Conservation (phyloP, 768 basidiomycete species). For the Terana coerulea region DNA sequence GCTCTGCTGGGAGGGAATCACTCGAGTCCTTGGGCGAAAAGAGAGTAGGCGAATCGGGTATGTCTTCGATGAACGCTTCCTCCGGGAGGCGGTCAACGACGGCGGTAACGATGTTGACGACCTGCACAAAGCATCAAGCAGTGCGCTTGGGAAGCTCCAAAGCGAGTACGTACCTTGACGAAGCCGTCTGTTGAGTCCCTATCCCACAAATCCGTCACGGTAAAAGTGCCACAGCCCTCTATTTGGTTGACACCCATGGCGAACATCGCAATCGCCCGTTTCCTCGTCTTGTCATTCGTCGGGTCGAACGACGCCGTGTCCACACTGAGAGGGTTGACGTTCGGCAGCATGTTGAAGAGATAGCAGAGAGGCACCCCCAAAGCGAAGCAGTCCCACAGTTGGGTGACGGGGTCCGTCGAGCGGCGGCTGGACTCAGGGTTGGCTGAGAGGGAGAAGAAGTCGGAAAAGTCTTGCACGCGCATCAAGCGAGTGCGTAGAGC, state of each 20-base stretch:
- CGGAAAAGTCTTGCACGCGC: slow-evolving; percentile 70
- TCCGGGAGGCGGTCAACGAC: slow-evolving; percentile 75
- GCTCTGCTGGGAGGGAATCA: slow-evolving; percentile 50
- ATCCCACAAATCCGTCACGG: slow-evolving; percentile 87
- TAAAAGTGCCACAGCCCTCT: slow-evolving; percentile 76
- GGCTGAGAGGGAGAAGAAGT: slow-evolving; percentile 63
- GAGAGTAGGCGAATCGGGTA: slow-evolving; percentile 51
- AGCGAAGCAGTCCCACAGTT: slow-evolving; percentile 92
- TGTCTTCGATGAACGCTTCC: slow-evolving; percentile 61
- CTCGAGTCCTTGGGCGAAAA: slow-evolving; percentile 54
- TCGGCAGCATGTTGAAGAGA: slow-evolving; percentile 88
- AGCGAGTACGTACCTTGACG: slow-evolving; percentile 69
- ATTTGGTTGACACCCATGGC: slow-evolving; percentile 82
- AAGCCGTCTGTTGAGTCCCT: slow-evolving; percentile 90
- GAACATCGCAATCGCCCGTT: slow-evolving; percentile 88
- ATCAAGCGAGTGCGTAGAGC: slow-evolving; percentile 71
- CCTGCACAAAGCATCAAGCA: slow-evolving; percentile 40
- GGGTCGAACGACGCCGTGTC: slow-evolving; percentile 66
- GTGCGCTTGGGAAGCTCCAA: background rate
- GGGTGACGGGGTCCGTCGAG: slow-evolving; percentile 89
- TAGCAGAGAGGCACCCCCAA: slow-evolving; percentile 93
- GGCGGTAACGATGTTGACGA: slow-evolving; percentile 83
- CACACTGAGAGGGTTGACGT: slow-evolving; percentile 42
- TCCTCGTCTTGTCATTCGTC: slow-evolving; percentile 79
- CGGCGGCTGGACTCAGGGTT: slow-evolving; percentile 49